These are phyloP conservation scores for Rhytidhysteron rufulum DNA, from an alignment of 2,329 filamentous ascomycete species.

Conservation along the genomic window DNA sequence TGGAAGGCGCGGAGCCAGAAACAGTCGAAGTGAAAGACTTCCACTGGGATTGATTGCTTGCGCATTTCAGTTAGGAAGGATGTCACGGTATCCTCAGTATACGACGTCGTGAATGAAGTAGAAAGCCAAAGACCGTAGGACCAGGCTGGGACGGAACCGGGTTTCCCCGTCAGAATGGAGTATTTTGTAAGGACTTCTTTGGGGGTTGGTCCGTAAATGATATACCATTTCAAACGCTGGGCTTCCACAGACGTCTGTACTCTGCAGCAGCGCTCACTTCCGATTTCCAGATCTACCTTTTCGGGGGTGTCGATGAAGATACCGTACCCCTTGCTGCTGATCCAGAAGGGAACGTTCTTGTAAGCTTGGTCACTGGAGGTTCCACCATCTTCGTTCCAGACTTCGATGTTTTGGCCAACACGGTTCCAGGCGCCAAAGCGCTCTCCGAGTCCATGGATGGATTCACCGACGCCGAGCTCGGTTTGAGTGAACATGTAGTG, in stretches of 20 bases:
- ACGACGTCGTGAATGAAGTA: constrained; percentile 71
- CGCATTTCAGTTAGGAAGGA: constrained; percentile 68
- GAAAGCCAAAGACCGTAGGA: constrained; percentile 74
- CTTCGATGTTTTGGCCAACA: constrained; percentile 64
- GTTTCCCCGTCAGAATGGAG: constrained; percentile 62
- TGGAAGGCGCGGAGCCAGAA: constrained; percentile 75
- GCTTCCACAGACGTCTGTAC: constrained; percentile 67
- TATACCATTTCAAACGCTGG: constrained; percentile 65
- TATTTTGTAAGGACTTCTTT: constrained; percentile 69
- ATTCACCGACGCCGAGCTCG: constrained; percentile 53
- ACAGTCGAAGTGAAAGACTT: constrained; percentile 73
- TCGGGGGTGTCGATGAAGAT: constrained; percentile 71
- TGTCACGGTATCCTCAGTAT: constrained; percentile 65
- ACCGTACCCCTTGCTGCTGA: constrained; percentile 71
- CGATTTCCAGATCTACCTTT: constrained; percentile 67
- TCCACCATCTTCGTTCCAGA: constrained; percentile 61
- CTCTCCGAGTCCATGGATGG: constrained; percentile 71
- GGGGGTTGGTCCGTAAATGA: constrained; percentile 67
- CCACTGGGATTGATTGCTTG: constrained; percentile 60
- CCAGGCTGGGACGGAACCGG: constrained; percentile 66
- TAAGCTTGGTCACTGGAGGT: constrained; percentile 68
- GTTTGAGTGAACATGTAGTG: constrained; percentile 47
- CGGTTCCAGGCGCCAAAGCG: constrained; percentile 75
- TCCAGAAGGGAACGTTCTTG: constrained; percentile 68
- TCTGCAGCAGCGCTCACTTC: constrained; percentile 67